Evolutionary conservation across 2,329 filamentous ascomycete genomes (phyloP).

Genomic region (Aquanectria penicillioides): DNA sequence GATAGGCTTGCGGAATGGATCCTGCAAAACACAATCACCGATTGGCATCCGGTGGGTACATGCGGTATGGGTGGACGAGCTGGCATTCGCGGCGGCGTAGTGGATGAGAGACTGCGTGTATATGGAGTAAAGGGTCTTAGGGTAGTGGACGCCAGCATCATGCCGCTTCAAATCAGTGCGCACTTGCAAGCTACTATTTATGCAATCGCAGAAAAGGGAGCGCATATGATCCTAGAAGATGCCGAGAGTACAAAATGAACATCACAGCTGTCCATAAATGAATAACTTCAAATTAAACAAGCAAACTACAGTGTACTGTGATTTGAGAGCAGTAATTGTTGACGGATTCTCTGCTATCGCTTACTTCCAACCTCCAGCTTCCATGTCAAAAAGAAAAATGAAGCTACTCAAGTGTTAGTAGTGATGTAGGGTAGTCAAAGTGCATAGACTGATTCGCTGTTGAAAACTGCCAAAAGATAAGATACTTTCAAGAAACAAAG

Average conservation of each 20-base stretch:
- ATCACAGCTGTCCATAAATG: no score
- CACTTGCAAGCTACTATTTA: conserved; percentile 49
- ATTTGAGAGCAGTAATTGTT: no score
- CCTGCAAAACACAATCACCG: conserved; percentile 41
- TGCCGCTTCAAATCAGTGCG: conserved; percentile 42
- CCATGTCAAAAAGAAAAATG: no score
- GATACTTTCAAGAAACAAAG: no score
- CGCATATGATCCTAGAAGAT: conserved; percentile 39
- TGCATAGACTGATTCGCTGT: no score
- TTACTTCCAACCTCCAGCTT: no score
- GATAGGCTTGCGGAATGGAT: conserved; percentile 40
- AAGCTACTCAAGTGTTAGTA: no score
- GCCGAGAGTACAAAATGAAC: not conserved
- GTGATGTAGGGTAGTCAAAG: no score
- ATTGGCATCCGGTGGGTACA: conserved; percentile 53
- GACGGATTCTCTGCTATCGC: no score
- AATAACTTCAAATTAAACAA: no score
- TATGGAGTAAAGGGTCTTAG: conserved; percentile 43
- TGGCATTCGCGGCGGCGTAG: conserved; percentile 45
- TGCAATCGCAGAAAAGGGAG: conserved; percentile 47
- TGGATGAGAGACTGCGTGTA: conserved; percentile 42
- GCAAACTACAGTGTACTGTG: no score
- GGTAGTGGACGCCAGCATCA: conserved; percentile 44
- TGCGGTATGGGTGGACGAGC: conserved; percentile 46
- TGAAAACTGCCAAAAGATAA: no score